phyloP scores from a whole-genome alignment of 441 rosid species.

The Erysimum cheiri region DNA sequence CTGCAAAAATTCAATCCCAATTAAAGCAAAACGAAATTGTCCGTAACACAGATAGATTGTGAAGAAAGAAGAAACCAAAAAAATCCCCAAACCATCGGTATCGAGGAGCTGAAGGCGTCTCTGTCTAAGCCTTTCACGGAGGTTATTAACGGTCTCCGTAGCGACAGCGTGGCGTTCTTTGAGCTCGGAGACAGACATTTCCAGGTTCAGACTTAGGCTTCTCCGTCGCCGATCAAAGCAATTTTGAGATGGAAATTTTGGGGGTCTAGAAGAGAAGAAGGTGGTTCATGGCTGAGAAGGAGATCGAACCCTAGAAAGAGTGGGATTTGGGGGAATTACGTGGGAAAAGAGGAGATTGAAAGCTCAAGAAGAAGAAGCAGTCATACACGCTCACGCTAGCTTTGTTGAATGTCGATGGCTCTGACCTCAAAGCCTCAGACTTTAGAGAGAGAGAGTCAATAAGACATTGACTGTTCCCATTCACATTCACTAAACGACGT shows the following conservation, averaged over 20 bases:
- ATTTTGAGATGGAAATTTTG: not conserved
- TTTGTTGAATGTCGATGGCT: constrained; percentile 1
- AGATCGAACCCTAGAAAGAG: constrained; percentile 23
- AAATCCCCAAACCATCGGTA: constrained; percentile 63
- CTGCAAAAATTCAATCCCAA: constrained; percentile 48
- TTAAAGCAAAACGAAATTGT: not conserved
- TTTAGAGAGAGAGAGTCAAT: constrained; percentile 5
- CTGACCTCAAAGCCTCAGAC: constrained; percentile 6
- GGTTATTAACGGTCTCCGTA: constrained; percentile 68
- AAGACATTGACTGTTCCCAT: constrained; percentile 21
- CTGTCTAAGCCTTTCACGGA: constrained; percentile 77
- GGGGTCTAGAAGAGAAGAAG: constrained; percentile 29
- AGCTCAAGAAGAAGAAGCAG: constrained; percentile 3
- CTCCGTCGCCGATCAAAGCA: constrained; percentile 33
- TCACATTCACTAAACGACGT: not conserved
- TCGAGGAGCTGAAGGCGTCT: constrained; percentile 80
- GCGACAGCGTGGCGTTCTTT: constrained; percentile 84
- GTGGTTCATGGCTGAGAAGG: constrained; percentile 11
- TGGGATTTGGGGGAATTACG: constrained; percentile 34
- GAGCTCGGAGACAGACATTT: constrained; percentile 89
- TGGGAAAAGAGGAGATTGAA: constrained; percentile 31
- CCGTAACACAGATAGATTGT: too few species aligned
- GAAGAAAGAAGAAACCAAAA: not conserved
- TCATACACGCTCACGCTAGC: constrained; percentile 8
- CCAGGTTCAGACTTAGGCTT: constrained; percentile 17